Percentiles rank a stretch among this genome's conserved stretches.
phyloP scores from a whole-genome alignment of 345 rosid genomes.

The Salix exigua region DNA sequence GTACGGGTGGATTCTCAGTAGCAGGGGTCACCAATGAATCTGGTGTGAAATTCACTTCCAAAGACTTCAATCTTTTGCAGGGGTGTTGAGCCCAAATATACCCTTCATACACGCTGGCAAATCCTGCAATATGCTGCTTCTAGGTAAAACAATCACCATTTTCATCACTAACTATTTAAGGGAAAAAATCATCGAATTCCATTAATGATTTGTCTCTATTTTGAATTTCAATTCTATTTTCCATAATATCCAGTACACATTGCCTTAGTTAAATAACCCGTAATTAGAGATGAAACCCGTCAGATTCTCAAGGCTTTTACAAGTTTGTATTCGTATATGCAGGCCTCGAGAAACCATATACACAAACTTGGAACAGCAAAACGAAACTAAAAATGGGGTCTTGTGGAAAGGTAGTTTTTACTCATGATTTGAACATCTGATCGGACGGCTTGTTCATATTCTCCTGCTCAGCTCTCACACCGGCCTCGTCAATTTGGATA shows the following conservation, averaged over 20 bases:
- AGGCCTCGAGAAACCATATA: neutral
- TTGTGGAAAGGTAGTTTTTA: neutral
- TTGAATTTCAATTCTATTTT: neutral
- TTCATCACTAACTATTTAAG: neutral
- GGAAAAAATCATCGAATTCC: too few species aligned
- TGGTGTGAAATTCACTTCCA: too few species aligned
- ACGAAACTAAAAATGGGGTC: too few species aligned
- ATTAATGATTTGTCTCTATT: neutral
- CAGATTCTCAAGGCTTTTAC: neutral
- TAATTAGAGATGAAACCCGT: neutral
- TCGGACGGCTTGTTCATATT: conserved; percentile 48
- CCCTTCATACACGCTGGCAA: too few species aligned
- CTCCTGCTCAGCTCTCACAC: conserved; percentile 65
- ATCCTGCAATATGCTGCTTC: too few species aligned
- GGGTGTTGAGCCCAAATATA: too few species aligned
- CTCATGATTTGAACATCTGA: conserved; percentile 43
- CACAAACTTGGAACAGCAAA: neutral
- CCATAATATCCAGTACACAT: neutral
- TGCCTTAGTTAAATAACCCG: neutral
- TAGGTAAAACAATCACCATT: neutral
- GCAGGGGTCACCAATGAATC: too few species aligned
- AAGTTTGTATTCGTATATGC: neutral
- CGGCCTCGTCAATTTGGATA: conserved; percentile 60
- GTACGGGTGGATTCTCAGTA: too few species aligned
- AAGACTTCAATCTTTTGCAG: too few species aligned